phyloP scores from a whole-genome alignment of 2,329 filamentous ascomycete genomes.

The Calonectria multiphialidica region DNA sequence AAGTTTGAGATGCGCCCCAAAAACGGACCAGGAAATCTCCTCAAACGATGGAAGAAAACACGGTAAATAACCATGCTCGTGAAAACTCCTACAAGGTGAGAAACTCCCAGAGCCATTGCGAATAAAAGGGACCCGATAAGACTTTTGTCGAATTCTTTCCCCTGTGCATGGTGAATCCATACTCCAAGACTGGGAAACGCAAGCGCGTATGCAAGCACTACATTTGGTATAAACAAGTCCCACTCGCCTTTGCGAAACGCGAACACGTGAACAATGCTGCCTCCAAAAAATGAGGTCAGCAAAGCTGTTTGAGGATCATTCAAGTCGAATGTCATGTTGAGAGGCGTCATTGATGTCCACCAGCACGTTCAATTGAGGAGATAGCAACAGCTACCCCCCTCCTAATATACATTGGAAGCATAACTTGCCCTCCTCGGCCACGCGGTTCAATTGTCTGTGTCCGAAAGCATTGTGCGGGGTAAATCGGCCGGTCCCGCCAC shows the following conservation, averaged over 20 bases:
- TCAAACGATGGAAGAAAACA: conserved; percentile 39
- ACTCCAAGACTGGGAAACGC: not conserved
- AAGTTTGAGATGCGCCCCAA: conserved; percentile 41
- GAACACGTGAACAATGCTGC: not conserved
- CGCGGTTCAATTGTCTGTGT: not conserved
- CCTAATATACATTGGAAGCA: not conserved
- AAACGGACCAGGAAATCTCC: conserved; percentile 45
- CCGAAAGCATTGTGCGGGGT: not conserved
- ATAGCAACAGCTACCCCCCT: not conserved
- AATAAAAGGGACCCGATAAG: not conserved
- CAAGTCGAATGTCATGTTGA: not conserved
- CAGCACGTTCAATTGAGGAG: not conserved
- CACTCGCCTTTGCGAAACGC: conserved; percentile 2
- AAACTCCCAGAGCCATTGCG: not conserved
- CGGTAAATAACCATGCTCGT: conserved; percentile 24
- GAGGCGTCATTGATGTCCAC: not conserved
- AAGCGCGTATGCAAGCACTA: not conserved
- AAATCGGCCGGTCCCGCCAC: not conserved
- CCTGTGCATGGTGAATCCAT: not conserved
- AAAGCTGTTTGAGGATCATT: not conserved
- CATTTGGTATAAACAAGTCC: not conserved
- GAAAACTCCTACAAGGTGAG: not conserved
- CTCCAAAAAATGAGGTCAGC: not conserved
- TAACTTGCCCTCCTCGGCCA: not conserved
- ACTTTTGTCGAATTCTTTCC: not conserved